Evolutionary conservation across 192 early-diverging fungal genomes (phyloP).

Genomic region (Helicostylum pulchrum): DNA sequence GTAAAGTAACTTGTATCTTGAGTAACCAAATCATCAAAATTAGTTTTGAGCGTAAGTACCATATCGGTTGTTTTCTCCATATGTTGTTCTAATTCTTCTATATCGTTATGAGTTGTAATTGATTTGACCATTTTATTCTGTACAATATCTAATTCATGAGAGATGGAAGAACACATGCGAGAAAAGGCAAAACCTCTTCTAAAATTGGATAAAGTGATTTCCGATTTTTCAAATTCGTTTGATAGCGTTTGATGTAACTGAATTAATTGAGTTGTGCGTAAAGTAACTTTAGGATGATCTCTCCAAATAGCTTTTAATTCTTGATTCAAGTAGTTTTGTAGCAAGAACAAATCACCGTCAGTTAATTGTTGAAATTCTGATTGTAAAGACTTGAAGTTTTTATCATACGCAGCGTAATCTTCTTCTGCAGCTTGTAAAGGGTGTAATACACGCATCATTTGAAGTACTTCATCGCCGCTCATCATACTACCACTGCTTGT

Average conservation of each 20-base stretch:
- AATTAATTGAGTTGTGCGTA: not conserved
- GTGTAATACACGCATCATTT: conserved; percentile 9
- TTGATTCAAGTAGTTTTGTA: conserved; percentile 1
- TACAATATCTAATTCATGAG: conserved; percentile 21
- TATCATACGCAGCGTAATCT: conserved; percentile 23
- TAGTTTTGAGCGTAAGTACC: conserved; percentile 5
- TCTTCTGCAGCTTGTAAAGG: conserved; percentile 28
- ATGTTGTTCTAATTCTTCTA: conserved; percentile 26
- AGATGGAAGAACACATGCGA: conserved; percentile 7
- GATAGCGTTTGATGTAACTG: not conserved
- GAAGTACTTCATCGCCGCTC: not conserved
- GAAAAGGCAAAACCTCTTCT: conserved; percentile 16
- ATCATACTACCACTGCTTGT: not conserved
- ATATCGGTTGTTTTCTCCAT: conserved; percentile 13
- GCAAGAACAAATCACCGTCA: conserved; percentile 1
- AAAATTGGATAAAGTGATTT: not conserved
- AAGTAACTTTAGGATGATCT: conserved; percentile 11
- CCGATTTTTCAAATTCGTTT: not conserved
- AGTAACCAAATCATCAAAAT: conserved; percentile 18
- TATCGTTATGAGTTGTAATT: conserved; percentile 28
- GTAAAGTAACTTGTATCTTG: conserved; percentile 19
- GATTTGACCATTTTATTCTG: conserved; percentile 33
- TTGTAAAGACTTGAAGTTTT: conserved; percentile 14
- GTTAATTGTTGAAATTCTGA: conserved; percentile 8
- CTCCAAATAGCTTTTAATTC: not conserved